Evolutionary conservation across 176 grass and related monocot genomes (phyloP).

Genomic region (Phoenix dactylifera): DNA sequence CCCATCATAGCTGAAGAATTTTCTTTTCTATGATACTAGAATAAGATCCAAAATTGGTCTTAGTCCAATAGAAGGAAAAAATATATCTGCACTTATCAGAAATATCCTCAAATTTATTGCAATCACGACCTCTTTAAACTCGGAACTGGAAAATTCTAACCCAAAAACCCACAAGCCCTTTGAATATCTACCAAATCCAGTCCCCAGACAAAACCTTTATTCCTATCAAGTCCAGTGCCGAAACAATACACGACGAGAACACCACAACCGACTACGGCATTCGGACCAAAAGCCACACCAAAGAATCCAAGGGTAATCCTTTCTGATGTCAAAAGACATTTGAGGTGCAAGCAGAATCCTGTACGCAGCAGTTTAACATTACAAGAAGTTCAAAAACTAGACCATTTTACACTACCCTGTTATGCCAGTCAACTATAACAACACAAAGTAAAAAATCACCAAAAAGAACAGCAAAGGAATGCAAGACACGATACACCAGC

Average conservation of each 20-base stretch:
- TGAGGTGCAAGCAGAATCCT: conserved; percentile 30
- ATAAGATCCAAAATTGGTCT: conserved; percentile 18
- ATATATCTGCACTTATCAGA: neutral
- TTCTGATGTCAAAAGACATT: conserved; percentile 45
- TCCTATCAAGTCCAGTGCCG: conserved; percentile 28
- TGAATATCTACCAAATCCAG: conserved; percentile 9
- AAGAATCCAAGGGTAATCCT: conserved; percentile 21
- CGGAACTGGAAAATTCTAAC: conserved; percentile 5
- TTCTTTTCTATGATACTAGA: conserved; percentile 12
- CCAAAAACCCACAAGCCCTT: neutral
- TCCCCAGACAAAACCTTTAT: conserved; percentile 7
- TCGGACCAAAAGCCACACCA: conserved; percentile 22
- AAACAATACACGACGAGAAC: conserved; percentile 22
- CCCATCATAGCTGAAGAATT: conserved; percentile 26
- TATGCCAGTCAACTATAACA: too few species aligned
- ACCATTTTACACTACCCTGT: too few species aligned
- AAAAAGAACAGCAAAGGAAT: too few species aligned
- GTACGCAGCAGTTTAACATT: conserved; percentile 13
- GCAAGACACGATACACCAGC: too few species aligned
- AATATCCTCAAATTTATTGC: neutral
- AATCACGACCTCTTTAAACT: neutral
- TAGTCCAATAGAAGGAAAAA: conserved; percentile 11
- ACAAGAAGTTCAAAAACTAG: conserved; percentile 3
- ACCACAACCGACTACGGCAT: conserved; percentile 23
- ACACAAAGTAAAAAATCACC: too few species aligned